Base-by-base conservation (phyloP, 2,329 filamentous ascomycete species). In the Magnaporthiopsis rhizophila region DNA sequence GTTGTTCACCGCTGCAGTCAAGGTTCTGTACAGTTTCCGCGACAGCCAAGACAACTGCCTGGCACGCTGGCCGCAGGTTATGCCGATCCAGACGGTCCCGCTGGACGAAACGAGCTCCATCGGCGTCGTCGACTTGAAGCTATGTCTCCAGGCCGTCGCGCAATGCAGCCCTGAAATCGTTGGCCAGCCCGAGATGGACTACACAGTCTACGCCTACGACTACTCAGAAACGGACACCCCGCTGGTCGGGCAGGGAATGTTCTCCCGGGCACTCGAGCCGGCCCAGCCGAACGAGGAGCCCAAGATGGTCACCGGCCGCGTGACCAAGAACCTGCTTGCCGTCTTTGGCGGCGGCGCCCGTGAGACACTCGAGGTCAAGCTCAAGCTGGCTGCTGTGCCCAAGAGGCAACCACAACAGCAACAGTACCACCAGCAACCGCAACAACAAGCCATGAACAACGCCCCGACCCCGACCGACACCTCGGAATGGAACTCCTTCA, bases 131-230 rank as follows among this genome's bases (percentile, higher is more conserved):
- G 92, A 97, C 75, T 81, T 98, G 64, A 89, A 89, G 69, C 89
- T 89, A 67, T 98, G 95, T 76, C 86, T 97, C 59, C 88, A 94
- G 74, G 91, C 93, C 65, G 89, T 99, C 66, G 79, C 81, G 30
- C 80, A 86, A 65, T 85, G 83, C 78, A 98, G 95, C 73, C 95
- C 95, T 53, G 95, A 99, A 77, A 83, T 99, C 59, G 80, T 92
- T 60, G 85, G 72, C 81, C 89, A 80, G 74, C 89, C 66, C 82
- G 89, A 77, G 78, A 78, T 85, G 75, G 93, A 99, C 78, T 99
- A 95, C 77, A 95, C 92, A n/a, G 88, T 99, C 65, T 99, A 99
- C 77, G 92, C 94, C 36, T 91, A 92, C 79, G 95, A 99, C 76
- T 98, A 94, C 75, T 97, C 95, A 15, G 95, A 99, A 77, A 90